phyloP scores from a whole-genome alignment of 2,329 filamentous ascomycete genomes.

The Chaetomiaceae sp. region DNA sequence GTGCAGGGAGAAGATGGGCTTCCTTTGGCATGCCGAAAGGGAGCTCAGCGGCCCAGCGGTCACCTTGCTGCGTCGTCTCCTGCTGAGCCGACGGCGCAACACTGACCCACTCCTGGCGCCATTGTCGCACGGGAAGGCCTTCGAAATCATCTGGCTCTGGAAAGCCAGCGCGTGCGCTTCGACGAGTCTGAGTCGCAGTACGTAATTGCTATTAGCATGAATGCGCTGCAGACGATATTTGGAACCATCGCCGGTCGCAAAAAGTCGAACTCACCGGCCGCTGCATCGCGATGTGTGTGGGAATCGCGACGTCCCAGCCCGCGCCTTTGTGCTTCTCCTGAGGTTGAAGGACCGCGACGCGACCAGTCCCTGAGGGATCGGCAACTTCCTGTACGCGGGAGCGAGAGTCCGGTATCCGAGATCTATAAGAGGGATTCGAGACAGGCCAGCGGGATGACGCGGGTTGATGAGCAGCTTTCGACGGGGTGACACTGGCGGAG shows the following conservation, averaged over 20 bases:
- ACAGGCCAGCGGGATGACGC: neutral
- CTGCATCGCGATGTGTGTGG: conserved; percentile 11
- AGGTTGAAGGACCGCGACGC: neutral
- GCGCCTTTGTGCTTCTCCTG: neutral
- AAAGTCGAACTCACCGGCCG: conserved; percentile 10
- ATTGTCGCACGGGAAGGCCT: conserved; percentile 84
- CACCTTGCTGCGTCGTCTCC: conserved; percentile 59
- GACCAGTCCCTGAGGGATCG: neutral
- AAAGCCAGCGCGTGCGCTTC: conserved; percentile 53
- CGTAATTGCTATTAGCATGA: conserved; percentile 20
- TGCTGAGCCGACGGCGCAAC: conserved; percentile 62
- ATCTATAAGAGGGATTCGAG: neutral
- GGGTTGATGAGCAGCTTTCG: no score
- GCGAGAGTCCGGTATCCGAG: neutral
- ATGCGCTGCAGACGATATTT: neutral
- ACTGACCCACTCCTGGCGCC: conserved; percentile 67
- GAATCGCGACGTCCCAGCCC: neutral
- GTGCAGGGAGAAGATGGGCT: conserved; percentile 68
- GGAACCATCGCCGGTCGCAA: neutral
- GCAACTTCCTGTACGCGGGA: neutral
- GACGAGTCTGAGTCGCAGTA: conserved; percentile 45
- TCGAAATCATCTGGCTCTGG: conserved; percentile 60
- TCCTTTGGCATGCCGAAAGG: conserved; percentile 82
- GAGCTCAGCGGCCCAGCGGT: conserved; percentile 70
- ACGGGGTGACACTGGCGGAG: neutral